Base-by-base conservation (phyloP, 2,329 filamentous ascomycete species). In the Grosmannia penicillata region DNA sequence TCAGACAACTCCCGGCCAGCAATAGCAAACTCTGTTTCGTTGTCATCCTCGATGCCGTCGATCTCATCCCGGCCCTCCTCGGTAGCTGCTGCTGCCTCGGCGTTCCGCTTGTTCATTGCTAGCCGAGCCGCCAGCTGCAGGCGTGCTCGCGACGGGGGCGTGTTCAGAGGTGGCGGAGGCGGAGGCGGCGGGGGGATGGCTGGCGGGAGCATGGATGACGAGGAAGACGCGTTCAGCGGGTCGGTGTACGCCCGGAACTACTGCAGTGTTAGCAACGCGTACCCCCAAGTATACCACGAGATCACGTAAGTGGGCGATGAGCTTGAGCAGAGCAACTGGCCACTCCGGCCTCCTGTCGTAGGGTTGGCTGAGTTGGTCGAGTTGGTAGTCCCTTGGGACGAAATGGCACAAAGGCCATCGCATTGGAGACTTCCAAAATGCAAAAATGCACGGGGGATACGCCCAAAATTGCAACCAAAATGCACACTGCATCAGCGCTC, bases 41-140 rank as follows among this genome's bases (percentile, higher is more conserved):
- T 32, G 21, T 18, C 25, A 9, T 23, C 25, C 10, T 30, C 25
- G 26, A 9, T 15, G 21, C 22, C 38, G 14, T 4, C 22, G 9
- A 21, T n/a, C 4, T 13, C 36, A 9, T 21, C 10, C 21, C 17
- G 13, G 6, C 13, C 58, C 19, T 65, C 63, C 8, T 59, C 54
- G 4, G 58, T n/a, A n/a, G n/a, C 58, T 2, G 65, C 50, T 2
- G 59, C 60, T 19, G 63, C 58, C 6, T 66, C 59, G 18, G 63
- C 60, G 33, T 59, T 65, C 47, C 75, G 73, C 56, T 83, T 79
- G 47, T 84, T 81, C 58, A 81, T 73, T 3, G 83, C 74, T 51
- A 96, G 68, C 11, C 87, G 76, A 11, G 83, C 82, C n/a, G 86
- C 87, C n/a, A 96, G 72, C 56, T 93, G 85, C 39, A 85, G 70